A percentile compares a stretch with the other conserved stretches of the same genome.
Evolutionary conservation across 1,139 yeast genomes (phyloP).

Genomic region (Magnusiomyces suaveolens): DNA sequence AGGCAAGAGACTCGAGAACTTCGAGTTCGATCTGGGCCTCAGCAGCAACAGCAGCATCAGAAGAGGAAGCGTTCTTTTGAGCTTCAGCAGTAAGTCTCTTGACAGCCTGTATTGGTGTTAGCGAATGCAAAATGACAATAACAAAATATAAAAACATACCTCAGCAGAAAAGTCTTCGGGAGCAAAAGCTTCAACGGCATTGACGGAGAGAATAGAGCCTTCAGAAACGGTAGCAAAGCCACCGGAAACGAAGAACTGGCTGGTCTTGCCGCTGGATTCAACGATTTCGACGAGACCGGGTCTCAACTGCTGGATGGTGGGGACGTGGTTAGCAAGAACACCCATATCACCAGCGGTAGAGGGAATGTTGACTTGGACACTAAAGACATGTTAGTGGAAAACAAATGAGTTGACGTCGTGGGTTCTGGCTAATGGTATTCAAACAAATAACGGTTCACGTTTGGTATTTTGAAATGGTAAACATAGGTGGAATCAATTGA

Average conservation of each 20-base stretch:
- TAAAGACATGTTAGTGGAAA: constrained; percentile 24
- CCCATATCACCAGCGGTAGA: constrained; percentile 96
- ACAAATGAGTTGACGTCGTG: background rate
- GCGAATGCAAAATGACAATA: background rate
- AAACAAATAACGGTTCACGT: background rate
- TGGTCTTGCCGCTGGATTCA: constrained; percentile 65
- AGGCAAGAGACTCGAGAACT: constrained; percentile 88
- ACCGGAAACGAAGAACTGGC: constrained; percentile 84
- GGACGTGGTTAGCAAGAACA: constrained; percentile 96
- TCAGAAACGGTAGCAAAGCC: constrained; percentile 97
- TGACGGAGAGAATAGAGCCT: constrained; percentile 80
- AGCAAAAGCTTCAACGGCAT: constrained; percentile 94
- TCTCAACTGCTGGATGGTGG: constrained; percentile 90
- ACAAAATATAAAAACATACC: constrained; percentile 16
- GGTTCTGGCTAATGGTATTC: background rate
- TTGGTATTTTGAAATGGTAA: too few relatives aligned
- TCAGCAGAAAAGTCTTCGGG: constrained; percentile 79
- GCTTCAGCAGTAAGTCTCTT: constrained; percentile 84
- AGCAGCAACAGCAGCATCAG: constrained; percentile 80
- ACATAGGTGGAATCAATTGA: too few relatives aligned
- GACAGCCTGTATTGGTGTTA: constrained; percentile 38
- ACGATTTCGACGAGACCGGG: constrained; percentile 94
- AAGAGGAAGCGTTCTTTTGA: constrained; percentile 76
- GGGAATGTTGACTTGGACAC: constrained; percentile 92
- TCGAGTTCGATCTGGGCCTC: constrained; percentile 93